Percentiles rank a stretch among this genome's conserved stretches.
Evolutionary conservation across 1,139 yeast genomes (phyloP).

Genomic region (Meyerozyma athensensis): DNA sequence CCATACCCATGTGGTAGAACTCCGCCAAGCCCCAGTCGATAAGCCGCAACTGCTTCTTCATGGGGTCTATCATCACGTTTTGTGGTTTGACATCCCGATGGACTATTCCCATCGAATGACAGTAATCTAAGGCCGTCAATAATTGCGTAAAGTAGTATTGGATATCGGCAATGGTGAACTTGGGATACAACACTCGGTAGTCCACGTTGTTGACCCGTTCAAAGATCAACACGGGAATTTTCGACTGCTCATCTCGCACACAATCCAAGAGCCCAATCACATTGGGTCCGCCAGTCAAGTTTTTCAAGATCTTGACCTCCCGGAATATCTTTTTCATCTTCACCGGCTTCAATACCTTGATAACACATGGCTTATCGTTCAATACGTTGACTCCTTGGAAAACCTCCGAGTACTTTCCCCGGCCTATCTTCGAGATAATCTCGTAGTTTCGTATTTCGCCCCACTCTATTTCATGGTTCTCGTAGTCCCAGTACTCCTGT

Average conservation of each 20-base stretch:
- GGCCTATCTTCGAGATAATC: constrained; percentile 85
- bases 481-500: constrained; percentile 92
- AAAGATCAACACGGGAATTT: constrained; percentile 90
- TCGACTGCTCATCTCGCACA: constrained; percentile 84
- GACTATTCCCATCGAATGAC: constrained; percentile 97
- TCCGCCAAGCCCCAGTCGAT: constrained; percentile 99
- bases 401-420: constrained; percentile 97
- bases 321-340: constrained; percentile 94
- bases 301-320: constrained; percentile 88
- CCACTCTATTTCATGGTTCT: constrained; percentile 66
- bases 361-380: constrained; percentile 53
- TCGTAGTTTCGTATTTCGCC: constrained; percentile 78
- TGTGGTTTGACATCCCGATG: constrained; percentile 99
- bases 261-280: constrained; percentile 77
- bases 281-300: constrained; percentile 83
- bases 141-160: constrained; percentile 86
- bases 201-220: constrained; percentile 90
- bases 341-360: constrained; percentile 86
- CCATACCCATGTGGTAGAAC: constrained; percentile 91
- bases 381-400: constrained; percentile 61
- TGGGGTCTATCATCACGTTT: constrained; percentile 96
- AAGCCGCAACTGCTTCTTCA: constrained; percentile 61
- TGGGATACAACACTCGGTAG: constrained; percentile 88
- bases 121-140: constrained; percentile 83
- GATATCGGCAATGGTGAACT: constrained; percentile 76